phyloP scores from a whole-genome alignment of 2,329 filamentous ascomycete genomes.

The Calonectria ilicicola region DNA sequence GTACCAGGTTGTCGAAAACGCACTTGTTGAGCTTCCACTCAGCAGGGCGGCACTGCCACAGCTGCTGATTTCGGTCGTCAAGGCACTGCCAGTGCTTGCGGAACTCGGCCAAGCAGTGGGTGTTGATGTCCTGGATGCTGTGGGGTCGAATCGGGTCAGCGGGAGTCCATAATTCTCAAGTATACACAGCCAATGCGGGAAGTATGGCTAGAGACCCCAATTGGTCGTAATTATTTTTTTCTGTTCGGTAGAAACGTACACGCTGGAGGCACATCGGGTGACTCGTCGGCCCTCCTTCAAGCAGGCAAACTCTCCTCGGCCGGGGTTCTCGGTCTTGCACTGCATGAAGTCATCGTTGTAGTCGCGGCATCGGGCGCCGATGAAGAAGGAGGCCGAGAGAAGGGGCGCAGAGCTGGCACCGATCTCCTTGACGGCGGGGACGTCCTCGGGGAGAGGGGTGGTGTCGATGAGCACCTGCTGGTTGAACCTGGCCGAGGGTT shows the following conservation, averaged over 20 bases:
- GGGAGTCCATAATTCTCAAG: not conserved
- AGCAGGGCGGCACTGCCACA: constrained; percentile 91
- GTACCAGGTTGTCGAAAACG: constrained; percentile 94
- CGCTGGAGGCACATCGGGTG: constrained; percentile 94
- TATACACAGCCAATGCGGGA: not conserved
- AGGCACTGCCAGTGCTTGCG: constrained; percentile 94
- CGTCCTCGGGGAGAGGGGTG: constrained; percentile 90
- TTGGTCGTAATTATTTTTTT: not conserved
- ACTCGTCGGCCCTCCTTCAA: constrained; percentile 97
- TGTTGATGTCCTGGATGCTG: constrained; percentile 95
- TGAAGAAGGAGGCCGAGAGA: constrained; percentile 94
- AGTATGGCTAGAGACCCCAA: not conserved
- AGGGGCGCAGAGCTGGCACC: constrained; percentile 93
- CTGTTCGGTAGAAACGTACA: constrained; percentile 71
- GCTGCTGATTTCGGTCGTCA: constrained; percentile 96
- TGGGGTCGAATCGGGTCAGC: constrained; percentile 34
- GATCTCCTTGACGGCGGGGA: constrained; percentile 94
- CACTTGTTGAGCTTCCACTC: constrained; percentile 96
- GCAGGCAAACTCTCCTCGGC: constrained; percentile 92
- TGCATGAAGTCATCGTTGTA: constrained; percentile 99
- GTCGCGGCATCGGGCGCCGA: constrained; percentile 91
- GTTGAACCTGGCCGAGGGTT: constrained; percentile 79
- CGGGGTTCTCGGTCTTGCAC: constrained; percentile 96
- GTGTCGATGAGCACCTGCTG: constrained; percentile 94
- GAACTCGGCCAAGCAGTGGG: constrained; percentile 91